Conservation (phyloP, 306 rosid species). For the Malus domestica region ASM211411v1 NC_041805.1:14922501-14923000, state of each 20-base stretch:
- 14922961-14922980: neutral
- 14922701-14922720: neutral
- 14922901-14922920: conserved; percentile 71
- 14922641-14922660: conserved; percentile 69
- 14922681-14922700: neutral
- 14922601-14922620: conserved; percentile 65
- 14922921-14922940: conserved; percentile 66
- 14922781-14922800: conserved; percentile 72
- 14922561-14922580: conserved; percentile 51
- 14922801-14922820: conserved; percentile 69
- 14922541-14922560: conserved; percentile 28
- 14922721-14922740: neutral
- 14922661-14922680: conserved; percentile 3
- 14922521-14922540: conserved; percentile 49
- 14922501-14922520: conserved; percentile 73
- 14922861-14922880: conserved; percentile 94
- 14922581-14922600: conserved; percentile 73
- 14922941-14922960: neutral
- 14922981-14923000: neutral
- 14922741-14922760: conserved; percentile 58
- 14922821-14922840: conserved; percentile 62
- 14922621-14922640: conserved; percentile 71
- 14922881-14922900: conserved; percentile 61
- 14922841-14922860: conserved; percentile 82
- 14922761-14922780: conserved; percentile 74